These are phyloP conservation scores for Neurospora tetraspora DNA, from an alignment of 495 filamentous ascomycete genomes.

Conservation along the genomic window DNA sequence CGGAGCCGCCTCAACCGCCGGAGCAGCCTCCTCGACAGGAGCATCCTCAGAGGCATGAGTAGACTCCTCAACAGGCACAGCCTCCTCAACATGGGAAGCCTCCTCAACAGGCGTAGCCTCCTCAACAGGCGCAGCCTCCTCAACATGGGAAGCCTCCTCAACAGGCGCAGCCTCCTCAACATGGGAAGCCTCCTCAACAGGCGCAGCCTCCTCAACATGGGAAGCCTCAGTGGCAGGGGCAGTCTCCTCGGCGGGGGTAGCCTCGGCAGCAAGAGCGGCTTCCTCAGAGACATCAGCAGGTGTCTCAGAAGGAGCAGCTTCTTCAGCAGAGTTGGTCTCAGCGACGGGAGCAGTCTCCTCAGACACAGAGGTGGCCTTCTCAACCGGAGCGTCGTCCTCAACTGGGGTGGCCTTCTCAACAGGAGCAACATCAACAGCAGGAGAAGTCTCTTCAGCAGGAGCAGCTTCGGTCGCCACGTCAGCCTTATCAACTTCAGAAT, in stretches of 20 bases:
- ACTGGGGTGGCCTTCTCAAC: not conserved
- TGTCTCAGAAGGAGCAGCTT: not conserved
- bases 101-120: not conserved
- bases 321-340: not conserved
- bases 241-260: not conserved
- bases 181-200: not conserved
- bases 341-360: not conserved
- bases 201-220: not conserved
- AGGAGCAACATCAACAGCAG: not conserved
- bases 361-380: not conserved
- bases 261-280: not conserved
- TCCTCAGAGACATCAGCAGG: not conserved
- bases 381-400: not conserved
- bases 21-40: too few species aligned
- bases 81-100: not conserved
- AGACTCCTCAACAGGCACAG: not conserved
- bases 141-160: not conserved
- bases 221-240: not conserved
- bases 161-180: not conserved
- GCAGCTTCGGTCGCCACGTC: not conserved
- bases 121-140: not conserved
- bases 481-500: not conserved
- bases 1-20: too few species aligned
- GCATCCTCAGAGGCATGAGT: not conserved
- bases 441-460: not conserved